These are phyloP conservation scores for Saccharum officinarum DNA, from an alignment of 176 grass and related monocot genomes.

Conservation along the genomic window DNA sequence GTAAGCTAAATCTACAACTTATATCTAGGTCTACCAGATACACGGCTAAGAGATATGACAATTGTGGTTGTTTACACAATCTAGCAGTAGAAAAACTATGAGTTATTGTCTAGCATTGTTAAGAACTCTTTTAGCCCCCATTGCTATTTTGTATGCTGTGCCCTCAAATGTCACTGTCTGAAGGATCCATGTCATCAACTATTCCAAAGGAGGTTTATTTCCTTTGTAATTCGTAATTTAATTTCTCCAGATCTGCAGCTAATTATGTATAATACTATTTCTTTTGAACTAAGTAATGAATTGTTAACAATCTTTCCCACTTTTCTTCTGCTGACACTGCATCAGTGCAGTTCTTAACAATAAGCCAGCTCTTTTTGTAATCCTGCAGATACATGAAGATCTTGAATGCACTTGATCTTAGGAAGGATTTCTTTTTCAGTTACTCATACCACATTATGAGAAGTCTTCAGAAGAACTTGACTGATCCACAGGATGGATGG, in stretches of 20 bases:
- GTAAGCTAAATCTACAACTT: too few relatives aligned
- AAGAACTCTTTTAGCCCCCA: not conserved
- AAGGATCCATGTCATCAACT: not conserved
- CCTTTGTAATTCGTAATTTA: not conserved
- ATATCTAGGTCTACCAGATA: too few relatives aligned
- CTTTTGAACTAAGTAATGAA: not conserved
- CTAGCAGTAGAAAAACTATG: not conserved
- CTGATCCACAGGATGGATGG: slow-evolving; percentile 52
- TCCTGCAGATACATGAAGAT: slow-evolving; percentile 84
- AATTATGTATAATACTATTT: not conserved
- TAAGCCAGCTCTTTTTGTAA: slow-evolving; percentile 26
- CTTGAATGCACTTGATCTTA: slow-evolving; percentile 76
- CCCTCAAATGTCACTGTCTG: slow-evolving; percentile 9
- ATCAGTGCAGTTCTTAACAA: slow-evolving; percentile 12
- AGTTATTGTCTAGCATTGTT: not conserved
- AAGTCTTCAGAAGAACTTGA: slow-evolving; percentile 91
- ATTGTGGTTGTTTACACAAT: not conserved
- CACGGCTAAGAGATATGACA: too few relatives aligned
- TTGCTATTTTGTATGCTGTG: not conserved
- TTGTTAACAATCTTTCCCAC: not conserved
- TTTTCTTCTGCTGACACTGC: not conserved
- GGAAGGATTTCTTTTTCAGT: slow-evolving; percentile 95
- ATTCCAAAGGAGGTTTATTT: not conserved
- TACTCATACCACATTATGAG: slow-evolving; percentile 88
- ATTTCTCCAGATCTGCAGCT: not conserved